Conservation (phyloP, 192 early-diverging fungal genomes). For the Coemansia sp. region DNA sequence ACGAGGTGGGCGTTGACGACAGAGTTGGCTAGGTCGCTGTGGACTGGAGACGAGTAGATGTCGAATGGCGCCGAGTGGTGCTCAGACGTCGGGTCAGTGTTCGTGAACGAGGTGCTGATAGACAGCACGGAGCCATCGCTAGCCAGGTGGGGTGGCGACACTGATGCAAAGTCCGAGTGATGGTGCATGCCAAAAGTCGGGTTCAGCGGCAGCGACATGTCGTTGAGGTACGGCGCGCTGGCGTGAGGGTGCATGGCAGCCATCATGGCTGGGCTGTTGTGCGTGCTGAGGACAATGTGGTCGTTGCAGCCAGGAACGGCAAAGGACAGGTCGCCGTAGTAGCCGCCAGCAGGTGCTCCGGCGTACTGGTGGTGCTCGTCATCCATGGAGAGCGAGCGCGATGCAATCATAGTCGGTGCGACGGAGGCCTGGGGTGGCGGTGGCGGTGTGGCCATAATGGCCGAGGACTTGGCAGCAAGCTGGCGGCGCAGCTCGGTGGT, state of each 20-base stretch:
- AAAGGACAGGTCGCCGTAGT: constrained; percentile 26
- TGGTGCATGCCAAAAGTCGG: constrained; percentile 28
- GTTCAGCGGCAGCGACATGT: constrained; percentile 33
- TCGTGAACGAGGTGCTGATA: constrained; percentile 17
- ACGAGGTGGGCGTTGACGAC: constrained; percentile 30
- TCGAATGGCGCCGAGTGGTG: constrained; percentile 20
- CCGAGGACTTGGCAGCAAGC: constrained; percentile 37
- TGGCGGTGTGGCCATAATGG: constrained; percentile 22
- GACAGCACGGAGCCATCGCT: constrained; percentile 7
- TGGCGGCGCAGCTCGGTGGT: constrained; percentile 49
- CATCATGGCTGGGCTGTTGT: constrained; percentile 8
- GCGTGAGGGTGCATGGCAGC: constrained; percentile 9
- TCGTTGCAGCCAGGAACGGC: neutral
- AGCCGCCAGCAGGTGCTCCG: constrained; percentile 2
- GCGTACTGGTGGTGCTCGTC: constrained; percentile 5
- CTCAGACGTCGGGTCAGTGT: neutral
- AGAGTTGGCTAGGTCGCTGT: constrained; percentile 30
- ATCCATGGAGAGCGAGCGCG: constrained; percentile 17
- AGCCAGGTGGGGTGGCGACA: constrained; percentile 1
- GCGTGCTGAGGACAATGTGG: neutral
- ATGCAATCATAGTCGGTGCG: constrained; percentile 1
- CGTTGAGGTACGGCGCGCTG: constrained; percentile 26
- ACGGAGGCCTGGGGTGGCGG: neutral
- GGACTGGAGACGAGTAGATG: constrained; percentile 32
- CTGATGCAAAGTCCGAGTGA: constrained; percentile 5